Base-by-base conservation (phyloP, 768 basidiomycete genomes). In the Collybiopsis luxurians region DNA sequence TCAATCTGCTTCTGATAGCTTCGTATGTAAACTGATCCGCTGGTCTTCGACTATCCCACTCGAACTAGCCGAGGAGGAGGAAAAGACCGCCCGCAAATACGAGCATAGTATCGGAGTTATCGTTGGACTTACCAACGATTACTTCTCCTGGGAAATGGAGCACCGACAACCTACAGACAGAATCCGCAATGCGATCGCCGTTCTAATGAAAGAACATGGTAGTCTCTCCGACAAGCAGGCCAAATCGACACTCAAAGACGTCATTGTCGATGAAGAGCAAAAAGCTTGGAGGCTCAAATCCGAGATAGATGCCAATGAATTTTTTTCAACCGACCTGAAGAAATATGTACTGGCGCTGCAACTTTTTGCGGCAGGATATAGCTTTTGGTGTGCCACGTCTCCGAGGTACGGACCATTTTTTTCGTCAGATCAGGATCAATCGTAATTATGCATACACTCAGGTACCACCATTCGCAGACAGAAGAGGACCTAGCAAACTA, bases 71-170 rank as follows among this genome's bases (percentile, higher is more conserved):
- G 60, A 63, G 11, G 39, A 38, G 26, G 24, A 48, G 46, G 53
- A 36, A 59, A 61, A 17, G 36, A 30, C 47, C 12, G 45, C 43
- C 30, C 27, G 51, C 17, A 56, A 55, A 26, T 67, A 63, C 43
- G 62, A 65, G 31, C 55, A 56, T 48, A 56, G 57, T 1, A 58
- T 61, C 19, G 66, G 63, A 11, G 54, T 61, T 34, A 59, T 63
- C 27, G 44, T 64, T 23, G 65, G 62, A 4, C 43, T 67, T 19
- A 63, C 61, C 9, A 67, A 67, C 52, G 66, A 67, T 55, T 66
- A 64, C 44, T 67, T 66, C 52, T 67, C 66, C 12, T 68, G 67
- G 67, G 60, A 57, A 26, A 68, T 61, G 53, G 67, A 68, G 40
- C 61, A 60, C 31, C 52, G 56, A 28, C 55, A 64, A 21, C 10